Conservation (phyloP, 768 basidiomycete species). For the Tricholoma hemisulphureum region DNA sequence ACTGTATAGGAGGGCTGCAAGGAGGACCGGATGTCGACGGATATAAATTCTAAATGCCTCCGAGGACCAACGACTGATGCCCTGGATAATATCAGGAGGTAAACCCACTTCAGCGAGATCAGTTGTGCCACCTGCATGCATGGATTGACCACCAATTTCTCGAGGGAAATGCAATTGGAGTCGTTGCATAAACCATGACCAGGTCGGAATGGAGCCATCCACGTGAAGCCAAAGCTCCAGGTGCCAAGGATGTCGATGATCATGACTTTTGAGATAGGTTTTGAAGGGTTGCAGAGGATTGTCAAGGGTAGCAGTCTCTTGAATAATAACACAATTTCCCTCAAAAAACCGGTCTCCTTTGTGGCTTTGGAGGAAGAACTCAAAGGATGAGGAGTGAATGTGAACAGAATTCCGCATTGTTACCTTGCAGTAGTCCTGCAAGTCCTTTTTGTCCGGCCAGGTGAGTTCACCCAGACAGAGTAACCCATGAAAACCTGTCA, state of each 20-base stretch:
- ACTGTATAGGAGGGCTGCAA: no score
- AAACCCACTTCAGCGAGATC: constrained; percentile 28
- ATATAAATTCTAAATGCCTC: constrained; percentile 22
- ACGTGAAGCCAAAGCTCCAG: constrained; percentile 14
- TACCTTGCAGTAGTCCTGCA: constrained; percentile 6
- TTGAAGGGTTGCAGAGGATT: background rate
- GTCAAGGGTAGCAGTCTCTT: background rate
- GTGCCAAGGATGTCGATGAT: background rate
- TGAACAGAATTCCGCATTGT: background rate
- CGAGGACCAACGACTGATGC: constrained; percentile 33
- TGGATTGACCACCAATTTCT: constrained; percentile 34
- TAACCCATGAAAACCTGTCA: constrained; percentile 24
- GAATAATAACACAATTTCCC: constrained; percentile 16
- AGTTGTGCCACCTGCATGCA: constrained; percentile 39
- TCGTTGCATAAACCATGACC: constrained; percentile 16
- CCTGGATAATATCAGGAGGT: constrained; percentile 30
- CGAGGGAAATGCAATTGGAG: background rate
- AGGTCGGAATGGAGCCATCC: constrained; percentile 10
- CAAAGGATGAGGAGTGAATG: background rate
- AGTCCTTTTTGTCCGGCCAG: no score
- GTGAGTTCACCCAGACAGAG: constrained; percentile 27
- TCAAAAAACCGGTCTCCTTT: constrained; percentile 23
- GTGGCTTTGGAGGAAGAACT: constrained; percentile 14
- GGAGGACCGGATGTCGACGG: background rate
- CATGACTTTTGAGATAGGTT: background rate